Conservation (phyloP, 2,329 filamentous ascomycete species). For the Diaporthe aspalathi region DNA sequence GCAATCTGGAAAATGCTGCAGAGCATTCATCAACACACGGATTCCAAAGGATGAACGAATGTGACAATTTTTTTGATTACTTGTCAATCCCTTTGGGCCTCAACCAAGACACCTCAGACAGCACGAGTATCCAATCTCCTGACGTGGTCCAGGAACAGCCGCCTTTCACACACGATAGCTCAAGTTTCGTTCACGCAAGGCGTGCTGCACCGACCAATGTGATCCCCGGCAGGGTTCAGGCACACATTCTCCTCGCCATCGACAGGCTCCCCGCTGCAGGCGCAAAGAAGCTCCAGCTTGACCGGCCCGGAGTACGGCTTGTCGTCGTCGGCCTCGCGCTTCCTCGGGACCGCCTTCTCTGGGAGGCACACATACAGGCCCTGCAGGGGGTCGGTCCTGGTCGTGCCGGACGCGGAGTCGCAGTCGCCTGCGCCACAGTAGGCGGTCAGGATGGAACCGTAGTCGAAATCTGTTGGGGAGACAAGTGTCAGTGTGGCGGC, state of each 20-base stretch:
- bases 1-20: not conserved
- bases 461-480: constrained; percentile 30
- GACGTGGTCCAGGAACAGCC: not conserved
- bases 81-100: not conserved
- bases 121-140: not conserved
- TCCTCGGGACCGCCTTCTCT: constrained; percentile 29
- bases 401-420: constrained; percentile 31
- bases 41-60: not conserved
- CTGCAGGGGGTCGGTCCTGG: constrained; percentile 37
- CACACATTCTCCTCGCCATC: constrained; percentile 35
- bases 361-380: constrained; percentile 37
- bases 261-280: constrained; percentile 36
- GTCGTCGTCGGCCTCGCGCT: constrained; percentile 22
- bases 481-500: not conserved
- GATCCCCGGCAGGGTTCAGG: constrained; percentile 36
- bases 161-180: not conserved
- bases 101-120: not conserved
- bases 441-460: constrained; percentile 37
- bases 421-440: constrained; percentile 38
- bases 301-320: constrained; percentile 37
- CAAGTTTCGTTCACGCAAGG: constrained; percentile 28
- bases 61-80: not conserved
- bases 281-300: constrained; percentile 39
- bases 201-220: constrained; percentile 38
- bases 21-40: not conserved